Base-by-base conservation (phyloP, 2,329 filamentous ascomycete genomes). In the Cladosporium oxysporum region DNA sequence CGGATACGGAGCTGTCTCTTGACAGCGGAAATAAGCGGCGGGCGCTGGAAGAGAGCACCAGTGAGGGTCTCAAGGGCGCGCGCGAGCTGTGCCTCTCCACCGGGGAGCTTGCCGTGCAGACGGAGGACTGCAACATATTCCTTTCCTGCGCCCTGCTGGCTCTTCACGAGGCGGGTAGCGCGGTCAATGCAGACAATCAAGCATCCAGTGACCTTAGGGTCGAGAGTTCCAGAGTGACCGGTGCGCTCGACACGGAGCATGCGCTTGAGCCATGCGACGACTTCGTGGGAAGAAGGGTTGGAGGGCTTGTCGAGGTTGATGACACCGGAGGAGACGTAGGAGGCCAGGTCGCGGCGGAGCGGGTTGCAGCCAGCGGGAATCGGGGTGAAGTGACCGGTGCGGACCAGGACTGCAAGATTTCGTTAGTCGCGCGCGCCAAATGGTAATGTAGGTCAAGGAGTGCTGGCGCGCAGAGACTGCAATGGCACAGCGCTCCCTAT, bases 241-340 rank as follows among this genome's bases (percentile, higher is more conserved):
- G 95, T 99, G 84, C 98, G 97, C 79, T 99, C 94, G 69, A 91
- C 89, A 77, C 91, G 92, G 65, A 99, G 86, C 76, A 98, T 98
- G 75, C 94, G 90, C 90, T 99, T 99, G 74, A 98, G 91, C 95
- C 95, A 99, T 72, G 95, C 94, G 77, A 99, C 95, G 71, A 99
- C 95, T 85, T 99, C 95, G 86, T 99, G 95, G 76, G 91, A 95
- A 72, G 93, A 97, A 64, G 94, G 94, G 84, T 99, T 99, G 62
- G 93, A 96, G 66, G 94, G 95, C 84, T 96, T 96, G 83, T 96
- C 92, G 73, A 97, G 89, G 84, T 99, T 99, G 83, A 99, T 98
- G 67, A 99, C 94, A 82, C 95, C 95, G 70, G 92, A 96, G 79
- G 91, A 94, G 79, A 99, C 89, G 83, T 98, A 99, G 70, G 91